Evolutionary conservation across 2,329 filamentous ascomycete genomes (phyloP).

Genomic region (Chaetothyriales sp.): DNA sequence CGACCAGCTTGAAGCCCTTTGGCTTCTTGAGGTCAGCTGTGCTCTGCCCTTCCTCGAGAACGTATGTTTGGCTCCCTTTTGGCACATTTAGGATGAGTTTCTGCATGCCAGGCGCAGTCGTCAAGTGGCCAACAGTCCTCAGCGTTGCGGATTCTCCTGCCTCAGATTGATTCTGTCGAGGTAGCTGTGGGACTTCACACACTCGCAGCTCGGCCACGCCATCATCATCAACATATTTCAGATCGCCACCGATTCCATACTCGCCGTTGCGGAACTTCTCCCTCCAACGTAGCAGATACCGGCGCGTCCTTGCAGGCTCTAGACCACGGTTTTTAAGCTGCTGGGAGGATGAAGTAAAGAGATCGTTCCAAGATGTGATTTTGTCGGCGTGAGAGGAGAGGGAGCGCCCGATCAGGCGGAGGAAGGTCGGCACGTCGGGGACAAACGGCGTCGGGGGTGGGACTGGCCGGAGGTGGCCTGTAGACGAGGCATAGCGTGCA

Average conservation of each 20-base stretch:
- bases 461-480: conserved; percentile 19
- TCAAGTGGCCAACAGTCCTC: conserved; percentile 17
- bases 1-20: conserved; percentile 50
- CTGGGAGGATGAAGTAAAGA: conserved; percentile 65
- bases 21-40: conserved; percentile 39
- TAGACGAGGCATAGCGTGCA: not conserved
- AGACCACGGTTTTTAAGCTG: conserved; percentile 73
- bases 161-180: conserved; percentile 22
- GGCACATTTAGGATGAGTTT: conserved; percentile 47
- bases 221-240: conserved; percentile 50
- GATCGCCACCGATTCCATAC: conserved; percentile 69
- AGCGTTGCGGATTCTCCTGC: conserved; percentile 12
- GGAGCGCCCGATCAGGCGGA: conserved; percentile 77
- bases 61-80: conserved; percentile 41
- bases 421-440: conserved; percentile 51
- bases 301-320: conserved; percentile 65
- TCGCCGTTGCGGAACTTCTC: conserved; percentile 66
- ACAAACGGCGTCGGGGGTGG: conserved; percentile 54
- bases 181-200: conserved; percentile 36
- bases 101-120: conserved; percentile 38
- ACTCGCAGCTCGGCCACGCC: conserved; percentile 44
- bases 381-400: conserved; percentile 71
- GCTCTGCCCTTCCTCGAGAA: conserved; percentile 26
- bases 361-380: conserved; percentile 75
- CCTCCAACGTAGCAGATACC: conserved; percentile 77